A percentile compares a stretch with the other conserved stretches of the same genome.
Evolutionary conservation across 108 stramenopile species (phyloP).

Genomic region (Aurantiochytrium sp.): DNA sequence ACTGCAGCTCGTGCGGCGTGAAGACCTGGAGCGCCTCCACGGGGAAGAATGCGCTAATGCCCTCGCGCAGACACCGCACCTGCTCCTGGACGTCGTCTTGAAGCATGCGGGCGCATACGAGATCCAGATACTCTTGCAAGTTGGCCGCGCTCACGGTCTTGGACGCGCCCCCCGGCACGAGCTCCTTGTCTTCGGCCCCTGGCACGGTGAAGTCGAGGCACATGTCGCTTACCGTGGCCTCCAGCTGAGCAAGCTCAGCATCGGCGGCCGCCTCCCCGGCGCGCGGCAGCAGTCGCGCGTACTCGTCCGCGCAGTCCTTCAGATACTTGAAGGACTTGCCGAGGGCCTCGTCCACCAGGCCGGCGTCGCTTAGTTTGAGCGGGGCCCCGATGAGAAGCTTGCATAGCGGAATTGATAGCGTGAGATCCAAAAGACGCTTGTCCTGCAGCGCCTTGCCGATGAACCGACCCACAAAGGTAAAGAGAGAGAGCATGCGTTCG

Average conservation of each 20-base stretch:
- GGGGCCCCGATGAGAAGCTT: not conserved
- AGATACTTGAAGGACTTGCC: not conserved
- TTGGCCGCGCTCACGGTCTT: not conserved
- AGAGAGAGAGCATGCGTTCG: not conserved
- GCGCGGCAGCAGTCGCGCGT: not conserved
- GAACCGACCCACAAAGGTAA: constrained; percentile 25
- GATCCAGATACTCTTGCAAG: not conserved
- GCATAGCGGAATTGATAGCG: constrained; percentile 7
- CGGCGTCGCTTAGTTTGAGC: not conserved
- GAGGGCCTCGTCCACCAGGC: not conserved
- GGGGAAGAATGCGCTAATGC: not conserved
- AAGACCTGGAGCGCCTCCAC: constrained; percentile 2
- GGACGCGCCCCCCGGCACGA: not conserved
- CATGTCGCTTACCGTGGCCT: not conserved
- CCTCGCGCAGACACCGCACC: not conserved
- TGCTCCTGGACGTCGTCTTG: not conserved
- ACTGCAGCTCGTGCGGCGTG: constrained; percentile 7
- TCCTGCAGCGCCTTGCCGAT: constrained; percentile 24
- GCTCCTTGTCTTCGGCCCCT: not conserved
- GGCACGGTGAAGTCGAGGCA: not conserved
- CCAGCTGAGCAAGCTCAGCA: not conserved
- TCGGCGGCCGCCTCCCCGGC: not conserved
- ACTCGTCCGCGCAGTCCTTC: not conserved
- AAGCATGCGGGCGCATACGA: not conserved
- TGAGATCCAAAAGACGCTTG: not conserved